Conservation (phyloP, 2,329 filamentous ascomycete species). For the Aureobasidium sp. region DNA sequence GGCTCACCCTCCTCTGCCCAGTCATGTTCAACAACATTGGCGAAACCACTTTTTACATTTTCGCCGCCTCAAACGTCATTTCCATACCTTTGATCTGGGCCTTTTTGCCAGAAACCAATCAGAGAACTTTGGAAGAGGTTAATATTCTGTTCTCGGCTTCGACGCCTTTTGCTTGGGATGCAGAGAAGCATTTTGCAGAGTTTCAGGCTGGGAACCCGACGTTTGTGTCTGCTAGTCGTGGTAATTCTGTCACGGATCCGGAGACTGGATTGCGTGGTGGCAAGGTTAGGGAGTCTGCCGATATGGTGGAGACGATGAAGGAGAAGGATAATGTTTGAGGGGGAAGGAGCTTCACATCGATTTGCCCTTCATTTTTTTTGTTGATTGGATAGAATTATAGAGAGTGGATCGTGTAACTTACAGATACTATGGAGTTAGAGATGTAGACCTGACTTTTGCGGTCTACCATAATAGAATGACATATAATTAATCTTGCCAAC, state of each 20-base stretch:
- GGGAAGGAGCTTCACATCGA: neutral
- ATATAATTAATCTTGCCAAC: too few species aligned
- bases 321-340: neutral
- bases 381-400: neutral
- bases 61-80: constrained; percentile 58
- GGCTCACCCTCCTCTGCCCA: constrained; percentile 33
- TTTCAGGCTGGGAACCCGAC: constrained; percentile 52
- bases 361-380: too few species aligned
- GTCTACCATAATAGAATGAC: too few species aligned
- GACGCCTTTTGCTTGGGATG: constrained; percentile 63
- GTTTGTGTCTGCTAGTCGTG: constrained; percentile 22
- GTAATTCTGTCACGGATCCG: constrained; percentile 21
- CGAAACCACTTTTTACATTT: constrained; percentile 67
- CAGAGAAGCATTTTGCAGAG: constrained; percentile 55
- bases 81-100: constrained; percentile 64
- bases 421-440: too few species aligned
- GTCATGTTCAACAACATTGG: constrained; percentile 55
- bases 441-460: too few species aligned
- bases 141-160: constrained; percentile 62
- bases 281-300: neutral
- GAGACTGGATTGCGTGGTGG: constrained; percentile 15
- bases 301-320: constrained; percentile 5
- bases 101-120: constrained; percentile 63
- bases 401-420: too few species aligned
- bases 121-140: constrained; percentile 36